phyloP scores from a whole-genome alignment of 1,284 basidiomycete genomes.

The Ganoderma leucocontextum region DNA sequence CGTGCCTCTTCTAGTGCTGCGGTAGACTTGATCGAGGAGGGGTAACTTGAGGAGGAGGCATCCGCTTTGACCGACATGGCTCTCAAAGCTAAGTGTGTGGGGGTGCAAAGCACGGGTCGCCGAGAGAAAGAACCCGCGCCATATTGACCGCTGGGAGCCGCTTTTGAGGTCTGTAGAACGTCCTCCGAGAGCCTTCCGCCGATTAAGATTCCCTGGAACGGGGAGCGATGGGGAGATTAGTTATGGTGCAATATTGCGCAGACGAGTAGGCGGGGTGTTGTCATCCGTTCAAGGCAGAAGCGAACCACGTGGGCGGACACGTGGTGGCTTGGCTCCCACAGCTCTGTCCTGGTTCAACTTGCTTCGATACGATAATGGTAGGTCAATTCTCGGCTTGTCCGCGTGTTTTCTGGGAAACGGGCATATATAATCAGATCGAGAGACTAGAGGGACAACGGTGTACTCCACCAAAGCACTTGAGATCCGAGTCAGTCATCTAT shows the following conservation, averaged over 20 bases:
- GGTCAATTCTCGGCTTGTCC: neutral
- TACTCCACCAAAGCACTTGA: no score
- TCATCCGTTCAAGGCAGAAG: slow-evolving; percentile 3
- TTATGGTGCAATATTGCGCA: slow-evolving; percentile 31
- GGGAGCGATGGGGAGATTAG: slow-evolving; percentile 2
- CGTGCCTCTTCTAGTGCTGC: slow-evolving; percentile 23
- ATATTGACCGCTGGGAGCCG: neutral
- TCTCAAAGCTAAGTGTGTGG: neutral
- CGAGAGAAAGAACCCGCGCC: slow-evolving; percentile 10
- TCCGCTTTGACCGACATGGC: slow-evolving; percentile 24
- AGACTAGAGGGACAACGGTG: no score
- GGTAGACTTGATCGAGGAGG: slow-evolving; percentile 26
- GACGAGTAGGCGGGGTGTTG: slow-evolving; percentile 16
- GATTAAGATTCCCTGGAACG: neutral
- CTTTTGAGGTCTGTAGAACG: neutral
- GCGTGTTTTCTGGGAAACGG: no score
- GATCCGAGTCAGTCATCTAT: no score
- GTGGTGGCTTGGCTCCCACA: neutral
- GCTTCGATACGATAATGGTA: neutral
- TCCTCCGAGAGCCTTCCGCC: neutral
- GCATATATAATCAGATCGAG: no score
- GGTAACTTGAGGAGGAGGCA: slow-evolving; percentile 16
- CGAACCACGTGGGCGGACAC: neutral
- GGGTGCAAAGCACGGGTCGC: neutral
- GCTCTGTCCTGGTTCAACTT: no score